Percentiles rank a stretch among this genome's conserved stretches.
Conservation (phyloP, 306 rosid genomes). For the Canavalia gladiata region DNA sequence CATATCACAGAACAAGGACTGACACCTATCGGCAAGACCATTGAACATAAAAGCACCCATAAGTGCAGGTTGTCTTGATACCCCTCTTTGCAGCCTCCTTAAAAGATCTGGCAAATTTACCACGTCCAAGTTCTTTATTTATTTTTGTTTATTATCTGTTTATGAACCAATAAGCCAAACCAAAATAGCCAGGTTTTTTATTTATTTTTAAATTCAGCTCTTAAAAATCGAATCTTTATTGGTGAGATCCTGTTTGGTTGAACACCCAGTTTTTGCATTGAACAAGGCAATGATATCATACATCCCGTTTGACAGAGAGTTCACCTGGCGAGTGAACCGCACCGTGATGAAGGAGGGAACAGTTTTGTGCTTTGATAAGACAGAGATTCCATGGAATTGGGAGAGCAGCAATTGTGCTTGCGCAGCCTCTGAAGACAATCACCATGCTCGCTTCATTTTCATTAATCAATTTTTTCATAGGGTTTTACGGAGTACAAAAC, state of each 20-base stretch:
- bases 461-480: background rate
- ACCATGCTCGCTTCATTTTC: constrained; percentile 69
- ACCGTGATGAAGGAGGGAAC: background rate
- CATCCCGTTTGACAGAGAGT: background rate
- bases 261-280: background rate
- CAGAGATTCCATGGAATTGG: constrained; percentile 39
- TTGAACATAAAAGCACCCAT: constrained; percentile 79
- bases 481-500: constrained; percentile 30
- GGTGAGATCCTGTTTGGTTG: constrained; percentile 19
- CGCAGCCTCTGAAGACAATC: constrained; percentile 57
- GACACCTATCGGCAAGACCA: constrained; percentile 65
- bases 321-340: background rate
- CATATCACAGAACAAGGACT: constrained; percentile 66
- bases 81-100: constrained; percentile 64
- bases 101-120: constrained; percentile 46
- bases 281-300: constrained; percentile 1
- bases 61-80: constrained; percentile 66
- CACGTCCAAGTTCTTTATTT: background rate
- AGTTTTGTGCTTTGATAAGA: constrained; percentile 37
- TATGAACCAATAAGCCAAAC: background rate
- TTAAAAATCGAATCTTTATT: constrained; percentile 47
- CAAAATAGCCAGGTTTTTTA: background rate
- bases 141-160: background rate
- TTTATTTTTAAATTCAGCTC: background rate
- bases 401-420: constrained; percentile 49